Conservation (phyloP, 2,329 filamentous ascomycete genomes). For the Verticillium albo-atrum region DNA sequence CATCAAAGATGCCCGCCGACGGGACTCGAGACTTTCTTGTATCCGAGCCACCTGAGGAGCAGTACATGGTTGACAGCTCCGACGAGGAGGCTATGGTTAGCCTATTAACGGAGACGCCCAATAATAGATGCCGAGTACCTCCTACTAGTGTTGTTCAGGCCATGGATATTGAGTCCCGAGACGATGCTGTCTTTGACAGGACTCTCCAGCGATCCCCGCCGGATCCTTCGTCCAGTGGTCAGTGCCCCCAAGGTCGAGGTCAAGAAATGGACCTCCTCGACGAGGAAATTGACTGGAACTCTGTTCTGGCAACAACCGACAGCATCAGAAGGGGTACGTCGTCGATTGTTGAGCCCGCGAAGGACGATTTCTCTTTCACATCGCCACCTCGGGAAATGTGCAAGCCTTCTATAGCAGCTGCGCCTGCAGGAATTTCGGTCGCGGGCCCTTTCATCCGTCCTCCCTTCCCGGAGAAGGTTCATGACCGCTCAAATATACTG, state of each 20-base stretch:
- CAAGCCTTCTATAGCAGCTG: constrained; percentile 7
- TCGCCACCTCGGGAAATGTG: constrained; percentile 4
- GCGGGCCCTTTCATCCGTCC: constrained; percentile 43
- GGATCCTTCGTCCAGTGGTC: neutral
- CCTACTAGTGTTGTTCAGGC: neutral
- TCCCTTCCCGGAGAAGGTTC: constrained; percentile 42
- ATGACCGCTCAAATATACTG: constrained; percentile 48
- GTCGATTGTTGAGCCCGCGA: too few relatives aligned
- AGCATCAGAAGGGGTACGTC: too few relatives aligned
- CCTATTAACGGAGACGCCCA: neutral
- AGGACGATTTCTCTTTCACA: neutral
- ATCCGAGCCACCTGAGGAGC: neutral
- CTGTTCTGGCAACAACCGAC: constrained; percentile 14
- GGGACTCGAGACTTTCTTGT: neutral
- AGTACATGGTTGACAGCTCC: neutral
- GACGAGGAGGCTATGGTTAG: neutral
- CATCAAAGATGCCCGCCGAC: neutral
- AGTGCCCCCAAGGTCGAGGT: neutral
- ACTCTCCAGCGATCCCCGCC: neutral
- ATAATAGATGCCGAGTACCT: neutral
- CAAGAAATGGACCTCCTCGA: constrained; percentile 22
- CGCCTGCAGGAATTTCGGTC: neutral
- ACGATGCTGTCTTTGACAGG: neutral
- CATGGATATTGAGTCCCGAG: neutral
- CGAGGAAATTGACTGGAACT: constrained; percentile 36